Evolutionary conservation across 139 green algal genomes (phyloP).

Genomic region (Yamagishiella unicocca): DNA sequence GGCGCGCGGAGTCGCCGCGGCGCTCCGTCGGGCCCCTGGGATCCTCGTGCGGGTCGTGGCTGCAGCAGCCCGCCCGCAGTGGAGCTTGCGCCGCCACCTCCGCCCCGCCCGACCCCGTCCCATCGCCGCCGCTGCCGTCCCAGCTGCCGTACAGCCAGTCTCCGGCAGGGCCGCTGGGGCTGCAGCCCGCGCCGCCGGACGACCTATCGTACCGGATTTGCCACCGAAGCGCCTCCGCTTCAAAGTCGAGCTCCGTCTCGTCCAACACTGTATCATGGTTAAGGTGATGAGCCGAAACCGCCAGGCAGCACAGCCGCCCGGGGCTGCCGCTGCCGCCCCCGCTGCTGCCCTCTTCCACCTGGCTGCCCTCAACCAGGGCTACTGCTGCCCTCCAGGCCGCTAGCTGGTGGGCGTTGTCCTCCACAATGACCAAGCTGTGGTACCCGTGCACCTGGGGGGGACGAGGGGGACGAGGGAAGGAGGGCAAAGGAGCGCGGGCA

Average conservation of each 20-base stretch:
- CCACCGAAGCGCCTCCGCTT: slow-evolving; percentile 20
- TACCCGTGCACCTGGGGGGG: slow-evolving; percentile 29
- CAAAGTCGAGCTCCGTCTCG: slow-evolving; percentile 25
- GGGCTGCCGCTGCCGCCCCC: background rate
- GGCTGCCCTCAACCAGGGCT: background rate
- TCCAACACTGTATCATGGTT: slow-evolving; percentile 20
- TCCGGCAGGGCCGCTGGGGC: background rate
- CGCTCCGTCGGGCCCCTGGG: background rate
- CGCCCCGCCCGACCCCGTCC: background rate
- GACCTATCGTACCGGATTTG: slow-evolving; percentile 21
- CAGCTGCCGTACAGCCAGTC: background rate
- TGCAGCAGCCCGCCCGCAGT: background rate
- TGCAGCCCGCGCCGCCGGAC: background rate
- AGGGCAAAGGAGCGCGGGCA: too few relatives aligned
- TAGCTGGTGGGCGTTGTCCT: slow-evolving; percentile 17
- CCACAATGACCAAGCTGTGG: slow-evolving; percentile 27
- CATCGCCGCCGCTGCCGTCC: background rate
- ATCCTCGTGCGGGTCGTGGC: slow-evolving; percentile 11
- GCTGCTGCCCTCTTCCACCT: background rate
- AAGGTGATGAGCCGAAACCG: slow-evolving; percentile 1
- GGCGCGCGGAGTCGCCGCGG: background rate
- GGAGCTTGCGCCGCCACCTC: background rate
- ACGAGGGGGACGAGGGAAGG: background rate
- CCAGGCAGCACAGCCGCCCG: slow-evolving; percentile 18
- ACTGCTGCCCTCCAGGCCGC: slow-evolving; percentile 1